These are phyloP conservation scores for Onygena corvina DNA, from an alignment of 2,329 filamentous ascomycete genomes.

Conservation along the genomic window DNA sequence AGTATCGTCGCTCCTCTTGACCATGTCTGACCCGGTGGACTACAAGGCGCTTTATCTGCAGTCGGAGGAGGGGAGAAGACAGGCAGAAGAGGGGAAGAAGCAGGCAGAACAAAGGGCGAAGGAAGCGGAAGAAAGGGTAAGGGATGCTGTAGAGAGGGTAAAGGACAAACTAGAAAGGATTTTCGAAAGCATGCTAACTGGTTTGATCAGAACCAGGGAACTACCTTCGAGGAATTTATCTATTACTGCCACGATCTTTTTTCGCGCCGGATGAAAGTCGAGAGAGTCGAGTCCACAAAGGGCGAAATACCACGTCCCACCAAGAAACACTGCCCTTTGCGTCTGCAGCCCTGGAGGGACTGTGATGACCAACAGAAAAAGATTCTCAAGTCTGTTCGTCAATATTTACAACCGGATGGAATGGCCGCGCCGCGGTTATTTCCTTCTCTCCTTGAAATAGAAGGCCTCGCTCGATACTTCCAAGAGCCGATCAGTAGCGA, in stretches of 20 bases:
- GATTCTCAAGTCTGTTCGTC: slow-evolving; percentile 17
- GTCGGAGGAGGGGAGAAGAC: slow-evolving; percentile 10
- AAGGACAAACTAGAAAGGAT: not conserved
- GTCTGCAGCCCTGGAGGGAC: slow-evolving; percentile 18
- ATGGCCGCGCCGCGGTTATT: slow-evolving; percentile 14
- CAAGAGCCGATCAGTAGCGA: slow-evolving; percentile 21
- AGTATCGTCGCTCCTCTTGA: too few species aligned
- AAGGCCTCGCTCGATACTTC: slow-evolving; percentile 12
- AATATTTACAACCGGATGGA: slow-evolving; percentile 15
- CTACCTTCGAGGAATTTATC: slow-evolving; percentile 18
- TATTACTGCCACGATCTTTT: slow-evolving; percentile 18
- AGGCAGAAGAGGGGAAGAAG: slow-evolving; percentile 12
- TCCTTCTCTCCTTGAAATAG: slow-evolving; percentile 13
- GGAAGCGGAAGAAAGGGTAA: slow-evolving; percentile 9
- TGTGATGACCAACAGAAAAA: slow-evolving; percentile 16
- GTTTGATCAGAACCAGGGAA: slow-evolving; percentile 3
- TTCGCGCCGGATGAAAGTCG: slow-evolving; percentile 18
- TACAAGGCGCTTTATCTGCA: slow-evolving; percentile 17
- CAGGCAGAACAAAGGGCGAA: slow-evolving; percentile 9
- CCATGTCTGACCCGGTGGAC: too few species aligned
- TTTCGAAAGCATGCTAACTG: too few species aligned
- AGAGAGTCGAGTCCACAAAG: slow-evolving; percentile 18
- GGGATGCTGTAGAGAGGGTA: slow-evolving; percentile 15
- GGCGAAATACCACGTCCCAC: slow-evolving; percentile 18
- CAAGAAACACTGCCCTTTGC: slow-evolving; percentile 20